A percentile compares a stretch with the other conserved stretches of the same genome.
Conservation (phyloP, 768 basidiomycete species). For the Podaxis mareebaensis region DNA sequence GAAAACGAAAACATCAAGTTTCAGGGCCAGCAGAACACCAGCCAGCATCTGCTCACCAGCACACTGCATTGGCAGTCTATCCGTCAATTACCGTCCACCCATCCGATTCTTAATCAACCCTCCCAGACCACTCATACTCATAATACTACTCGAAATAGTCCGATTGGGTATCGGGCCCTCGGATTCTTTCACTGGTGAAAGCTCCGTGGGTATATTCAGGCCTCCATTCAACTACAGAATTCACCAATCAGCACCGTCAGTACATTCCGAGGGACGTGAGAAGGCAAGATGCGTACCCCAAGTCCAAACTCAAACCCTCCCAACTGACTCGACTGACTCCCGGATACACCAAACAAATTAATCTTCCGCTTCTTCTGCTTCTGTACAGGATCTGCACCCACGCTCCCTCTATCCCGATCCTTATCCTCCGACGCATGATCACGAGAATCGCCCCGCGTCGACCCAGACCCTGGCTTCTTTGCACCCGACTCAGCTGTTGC, state of each 20-base stretch:
- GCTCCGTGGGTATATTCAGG: slow-evolving; percentile 62
- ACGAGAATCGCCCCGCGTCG: slow-evolving; percentile 16
- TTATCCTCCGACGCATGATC: slow-evolving; percentile 23
- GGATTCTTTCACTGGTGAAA: slow-evolving; percentile 67
- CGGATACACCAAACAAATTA: slow-evolving; percentile 50
- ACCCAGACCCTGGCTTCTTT: slow-evolving; percentile 22
- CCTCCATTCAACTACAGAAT: slow-evolving; percentile 33
- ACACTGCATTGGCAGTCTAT: too few species aligned
- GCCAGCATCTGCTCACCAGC: too few species aligned
- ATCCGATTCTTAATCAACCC: slow-evolving; percentile 2
- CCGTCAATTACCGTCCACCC: slow-evolving; percentile 2
- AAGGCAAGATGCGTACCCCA: slow-evolving; percentile 28
- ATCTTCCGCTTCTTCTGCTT: slow-evolving; percentile 77
- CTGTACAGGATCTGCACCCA: slow-evolving; percentile 29
- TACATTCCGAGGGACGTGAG: background rate
- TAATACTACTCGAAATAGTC: slow-evolving; percentile 28
- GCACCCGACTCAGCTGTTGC: slow-evolving; percentile 16
- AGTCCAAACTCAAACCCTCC: slow-evolving; percentile 35
- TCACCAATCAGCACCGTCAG: slow-evolving; percentile 16
- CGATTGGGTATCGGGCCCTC: slow-evolving; percentile 26
- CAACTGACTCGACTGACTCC: slow-evolving; percentile 44
- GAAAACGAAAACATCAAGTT: too few species aligned
- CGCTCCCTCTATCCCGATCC: slow-evolving; percentile 25
- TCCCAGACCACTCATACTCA: slow-evolving; percentile 19
- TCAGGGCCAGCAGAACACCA: too few species aligned